Evolutionary conservation across 345 rosid species (phyloP), one percentile per base, ranked within the genome.

Genomic region (Garcia nutans): DNA sequence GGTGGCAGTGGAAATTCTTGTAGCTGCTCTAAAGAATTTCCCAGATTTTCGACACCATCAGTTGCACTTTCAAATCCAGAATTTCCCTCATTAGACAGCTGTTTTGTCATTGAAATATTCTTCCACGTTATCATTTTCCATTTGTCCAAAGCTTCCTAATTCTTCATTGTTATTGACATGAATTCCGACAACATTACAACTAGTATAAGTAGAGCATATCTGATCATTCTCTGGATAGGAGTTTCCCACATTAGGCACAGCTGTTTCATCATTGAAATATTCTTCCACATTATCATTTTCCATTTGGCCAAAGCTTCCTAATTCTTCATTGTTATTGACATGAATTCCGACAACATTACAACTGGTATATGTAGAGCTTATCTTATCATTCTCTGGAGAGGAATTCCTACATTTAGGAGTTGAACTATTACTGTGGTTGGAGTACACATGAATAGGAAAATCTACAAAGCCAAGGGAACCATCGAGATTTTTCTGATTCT

Each of bases 401-500:
- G 31, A 37, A 62, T 73, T 76, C 22, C 55, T 69, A 1, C 9
- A 23, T 44, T 9, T 58, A 55, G 73, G 57, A 8, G 5, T 45
- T 49, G 70, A 65, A 44, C 22, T 16, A 72, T 52, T 72, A 74
- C 15, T 50, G 28, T 9, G 54, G 72, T 45, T 59, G 65, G 72
- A 56, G 56, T 26, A 68, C 19, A 16, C 58, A 64, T 26, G 26
- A 45, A 57, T 41, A 24, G 68, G 76, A 44, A 24, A 37, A 64
- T 56, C 20, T 16, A 28, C n/a, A 76, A 75, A 60, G 55, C 42
- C 63, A 76, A 60, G 49, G 6, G 57, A 59, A 59, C 63, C 28
- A 26, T 50, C 23, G 66, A 74, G 33, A 69, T 73, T 66, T 50
- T 63, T 75, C 65, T 33, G 73, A 52, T 68, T 78, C 65, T 45